Conservation (phyloP, 2,329 filamentous ascomycete genomes). For the Ophiostoma novo-ulmi region DNA sequence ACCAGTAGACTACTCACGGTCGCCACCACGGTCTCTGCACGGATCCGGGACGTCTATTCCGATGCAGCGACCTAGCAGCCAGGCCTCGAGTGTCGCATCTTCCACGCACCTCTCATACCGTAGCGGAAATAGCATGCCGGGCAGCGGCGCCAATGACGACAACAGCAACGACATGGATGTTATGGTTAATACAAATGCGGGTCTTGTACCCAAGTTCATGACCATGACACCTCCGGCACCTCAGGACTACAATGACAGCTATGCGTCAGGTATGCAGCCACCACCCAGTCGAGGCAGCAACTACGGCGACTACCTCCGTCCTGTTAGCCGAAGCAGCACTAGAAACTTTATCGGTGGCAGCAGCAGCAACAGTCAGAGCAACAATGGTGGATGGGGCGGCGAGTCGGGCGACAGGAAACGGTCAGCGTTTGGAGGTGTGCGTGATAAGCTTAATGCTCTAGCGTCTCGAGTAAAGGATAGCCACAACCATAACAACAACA, state of each 20-base stretch:
- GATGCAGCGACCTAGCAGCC: constrained; percentile 40
- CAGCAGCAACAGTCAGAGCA: constrained; percentile 21
- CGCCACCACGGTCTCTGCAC: constrained; percentile 50
- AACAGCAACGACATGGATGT: neutral
- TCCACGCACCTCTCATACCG: constrained; percentile 40
- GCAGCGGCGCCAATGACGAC: neutral
- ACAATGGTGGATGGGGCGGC: constrained; percentile 23
- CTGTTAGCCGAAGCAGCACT: constrained; percentile 27
- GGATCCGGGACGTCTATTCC: constrained; percentile 47
- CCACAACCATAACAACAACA: constrained; percentile 16
- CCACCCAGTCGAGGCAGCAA: constrained; percentile 19
- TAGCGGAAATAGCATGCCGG: neutral
- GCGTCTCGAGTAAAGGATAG: constrained; percentile 30
- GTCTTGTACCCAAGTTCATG: constrained; percentile 38
- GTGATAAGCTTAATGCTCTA: constrained; percentile 30
- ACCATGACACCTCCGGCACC: constrained; percentile 48
- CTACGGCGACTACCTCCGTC: constrained; percentile 28
- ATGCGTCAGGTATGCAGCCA: neutral
- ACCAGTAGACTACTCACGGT: constrained; percentile 54
- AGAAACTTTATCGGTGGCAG: constrained; percentile 17
- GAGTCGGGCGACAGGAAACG: constrained; percentile 21
- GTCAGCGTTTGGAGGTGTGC: constrained; percentile 27
- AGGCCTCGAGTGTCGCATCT: constrained; percentile 50
- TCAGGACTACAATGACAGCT: constrained; percentile 20
- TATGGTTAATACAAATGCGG: constrained; percentile 22